A percentile compares a stretch with the other conserved stretches of the same genome.
phyloP scores from a whole-genome alignment of 2,329 filamentous ascomycete species.

The Penicillium sp. region DNA sequence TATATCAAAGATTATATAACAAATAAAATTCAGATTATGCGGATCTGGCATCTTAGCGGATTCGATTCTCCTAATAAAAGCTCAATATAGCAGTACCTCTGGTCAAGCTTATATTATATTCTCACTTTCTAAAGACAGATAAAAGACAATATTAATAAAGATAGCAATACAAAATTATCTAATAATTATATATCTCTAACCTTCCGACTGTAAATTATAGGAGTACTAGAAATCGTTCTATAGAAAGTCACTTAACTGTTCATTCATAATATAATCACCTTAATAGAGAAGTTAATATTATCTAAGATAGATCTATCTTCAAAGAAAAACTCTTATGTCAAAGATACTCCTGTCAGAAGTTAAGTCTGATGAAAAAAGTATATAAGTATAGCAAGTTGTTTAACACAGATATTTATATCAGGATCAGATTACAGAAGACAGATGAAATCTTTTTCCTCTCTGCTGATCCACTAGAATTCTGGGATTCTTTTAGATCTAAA shows the following conservation, averaged over 20 bases:
- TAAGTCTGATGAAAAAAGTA: slow-evolving; percentile 16
- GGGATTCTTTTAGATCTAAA: slow-evolving; percentile 11
- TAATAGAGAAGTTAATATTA: neutral
- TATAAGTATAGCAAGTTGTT: slow-evolving; percentile 19
- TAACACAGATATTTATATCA: slow-evolving; percentile 15
- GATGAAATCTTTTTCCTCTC: slow-evolving; percentile 21
- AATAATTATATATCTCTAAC: neutral
- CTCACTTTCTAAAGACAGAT: neutral
- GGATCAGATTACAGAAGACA: slow-evolving; percentile 22
- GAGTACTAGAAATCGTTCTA: neutral
- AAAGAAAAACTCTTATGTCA: slow-evolving; percentile 10
- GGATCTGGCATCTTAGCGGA: neutral
- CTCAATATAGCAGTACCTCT: neutral
- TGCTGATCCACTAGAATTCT: slow-evolving; percentile 12
- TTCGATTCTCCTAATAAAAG: neutral
- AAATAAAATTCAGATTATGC: neutral
- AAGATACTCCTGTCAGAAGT: slow-evolving; percentile 11
- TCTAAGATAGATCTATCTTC: neutral
- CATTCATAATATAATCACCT: neutral
- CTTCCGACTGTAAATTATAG: neutral
- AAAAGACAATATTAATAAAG: neutral
- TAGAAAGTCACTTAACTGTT: neutral
- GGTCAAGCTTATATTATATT: neutral
- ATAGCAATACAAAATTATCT: neutral
- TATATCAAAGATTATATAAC: neutral